These are phyloP conservation scores for Eucalyptus erythrocorys DNA, from an alignment of 345 rosid species.

Conservation along the genomic window DNA sequence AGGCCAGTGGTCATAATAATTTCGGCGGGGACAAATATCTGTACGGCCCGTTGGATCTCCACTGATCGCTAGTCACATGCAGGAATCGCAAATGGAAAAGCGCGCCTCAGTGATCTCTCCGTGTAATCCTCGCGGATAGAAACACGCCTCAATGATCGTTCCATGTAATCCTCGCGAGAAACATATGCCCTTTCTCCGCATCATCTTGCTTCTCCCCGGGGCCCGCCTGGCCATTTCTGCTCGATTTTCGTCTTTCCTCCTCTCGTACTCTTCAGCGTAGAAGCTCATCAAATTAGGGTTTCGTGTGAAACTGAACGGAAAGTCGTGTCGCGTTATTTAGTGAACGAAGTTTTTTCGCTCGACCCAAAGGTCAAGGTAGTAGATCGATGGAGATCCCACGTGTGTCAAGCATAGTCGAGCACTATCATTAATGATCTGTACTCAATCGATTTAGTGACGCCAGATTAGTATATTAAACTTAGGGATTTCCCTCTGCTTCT, in stretches of 20 bases:
- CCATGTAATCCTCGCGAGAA: background rate
- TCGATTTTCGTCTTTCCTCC: background rate
- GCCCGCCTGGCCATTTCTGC: background rate
- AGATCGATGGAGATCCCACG: background rate
- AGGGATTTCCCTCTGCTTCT: background rate
- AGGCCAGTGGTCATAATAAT: background rate
- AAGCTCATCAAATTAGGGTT: background rate
- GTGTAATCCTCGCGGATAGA: background rate
- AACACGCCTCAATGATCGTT: background rate
- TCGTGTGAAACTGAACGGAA: background rate
- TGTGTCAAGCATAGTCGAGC: background rate
- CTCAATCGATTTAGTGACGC: background rate
- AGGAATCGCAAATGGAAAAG: background rate
- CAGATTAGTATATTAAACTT: background rate
- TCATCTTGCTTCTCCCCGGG: background rate
- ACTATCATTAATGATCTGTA: background rate
- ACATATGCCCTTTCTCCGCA: background rate
- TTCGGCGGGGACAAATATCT: background rate
- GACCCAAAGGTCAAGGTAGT: background rate
- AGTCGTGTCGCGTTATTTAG: background rate
- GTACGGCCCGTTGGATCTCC: background rate
- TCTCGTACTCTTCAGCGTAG: background rate
- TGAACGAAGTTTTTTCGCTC: background rate
- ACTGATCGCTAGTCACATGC: background rate
- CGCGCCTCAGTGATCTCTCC: background rate